phyloP scores from a whole-genome alignment of 208 protist genomes.

The Polymyxa betae region DNA sequence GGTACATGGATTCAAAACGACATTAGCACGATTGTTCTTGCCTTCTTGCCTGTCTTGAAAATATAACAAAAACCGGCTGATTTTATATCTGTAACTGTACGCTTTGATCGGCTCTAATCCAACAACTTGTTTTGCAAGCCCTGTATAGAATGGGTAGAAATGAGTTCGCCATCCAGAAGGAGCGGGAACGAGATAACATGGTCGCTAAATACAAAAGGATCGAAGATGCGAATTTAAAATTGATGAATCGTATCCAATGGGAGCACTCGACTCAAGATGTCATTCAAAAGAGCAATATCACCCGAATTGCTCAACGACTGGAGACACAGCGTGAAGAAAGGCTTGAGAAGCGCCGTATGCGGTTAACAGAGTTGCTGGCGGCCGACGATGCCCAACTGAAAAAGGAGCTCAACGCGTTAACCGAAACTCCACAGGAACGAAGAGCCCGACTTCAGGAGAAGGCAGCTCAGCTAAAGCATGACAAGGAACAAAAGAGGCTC shows the following conservation, averaged over 20 bases:
- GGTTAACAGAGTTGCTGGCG: not conserved
- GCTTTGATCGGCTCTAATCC: no score
- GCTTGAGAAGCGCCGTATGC: not conserved
- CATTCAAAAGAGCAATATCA: not conserved
- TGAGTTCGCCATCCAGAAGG: no score
- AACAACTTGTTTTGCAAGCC: no score
- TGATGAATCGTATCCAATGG: not conserved
- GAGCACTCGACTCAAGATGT: not conserved
- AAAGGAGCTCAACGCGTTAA: conserved; percentile 9
- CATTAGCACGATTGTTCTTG: no score
- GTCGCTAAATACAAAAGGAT: no score
- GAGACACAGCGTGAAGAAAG: not conserved
- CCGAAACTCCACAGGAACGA: not conserved
- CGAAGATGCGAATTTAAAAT: not conserved
- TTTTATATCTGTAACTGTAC: no score
- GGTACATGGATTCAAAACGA: no score
- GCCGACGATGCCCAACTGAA: not conserved
- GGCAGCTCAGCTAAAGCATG: not conserved
- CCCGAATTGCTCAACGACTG: not conserved
- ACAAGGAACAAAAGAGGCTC: not conserved
- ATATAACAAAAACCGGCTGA: no score
- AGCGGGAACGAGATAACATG: no score
- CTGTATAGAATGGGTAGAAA: no score
- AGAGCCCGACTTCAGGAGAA: not conserved
- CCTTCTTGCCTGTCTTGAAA: no score